Percentiles rank a stretch among this genome's conserved stretches.
Evolutionary conservation across 2,329 filamentous ascomycete species (phyloP).

Genomic region (Fusarium fracticaudum): DNA sequence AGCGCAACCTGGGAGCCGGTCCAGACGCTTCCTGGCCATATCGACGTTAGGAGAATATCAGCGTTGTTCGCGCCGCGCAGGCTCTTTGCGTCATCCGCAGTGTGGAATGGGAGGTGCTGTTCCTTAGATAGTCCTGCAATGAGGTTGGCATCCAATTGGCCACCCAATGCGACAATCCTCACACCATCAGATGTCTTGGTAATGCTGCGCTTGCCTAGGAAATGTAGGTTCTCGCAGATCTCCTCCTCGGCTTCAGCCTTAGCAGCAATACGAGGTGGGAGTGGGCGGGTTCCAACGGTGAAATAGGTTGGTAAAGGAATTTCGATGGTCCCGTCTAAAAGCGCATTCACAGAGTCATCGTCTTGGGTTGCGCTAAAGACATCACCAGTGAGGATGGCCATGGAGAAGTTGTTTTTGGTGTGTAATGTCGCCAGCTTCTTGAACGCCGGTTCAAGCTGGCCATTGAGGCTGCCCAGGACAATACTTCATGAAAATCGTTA

Average conservation of each 20-base stretch:
- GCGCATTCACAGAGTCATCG: conserved; percentile 65
- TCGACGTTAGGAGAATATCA: conserved; percentile 86
- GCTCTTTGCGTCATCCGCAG: conserved; percentile 77
- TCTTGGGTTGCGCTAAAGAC: conserved; percentile 75
- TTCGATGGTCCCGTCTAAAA: conserved; percentile 77
- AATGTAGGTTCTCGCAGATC: conserved; percentile 91
- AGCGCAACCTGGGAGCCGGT: conserved; percentile 72
- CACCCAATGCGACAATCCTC: conserved; percentile 87
- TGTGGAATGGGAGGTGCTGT: conserved; percentile 81
- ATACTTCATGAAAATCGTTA: conserved; percentile 60
- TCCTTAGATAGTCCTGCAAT: conserved; percentile 73
- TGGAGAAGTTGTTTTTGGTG: conserved; percentile 85
- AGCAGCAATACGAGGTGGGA: conserved; percentile 76
- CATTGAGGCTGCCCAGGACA: conserved; percentile 85
- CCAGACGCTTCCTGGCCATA: conserved; percentile 83
- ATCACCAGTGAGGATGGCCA: conserved; percentile 86
- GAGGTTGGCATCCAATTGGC: conserved; percentile 70
- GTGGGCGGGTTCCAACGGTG: conserved; percentile 76
- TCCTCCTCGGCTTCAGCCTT: conserved; percentile 78
- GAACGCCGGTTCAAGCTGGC: conserved; percentile 79
- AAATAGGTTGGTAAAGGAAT: conserved; percentile 92
- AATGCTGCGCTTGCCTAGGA: conserved; percentile 84
- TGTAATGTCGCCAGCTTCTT: conserved; percentile 83
- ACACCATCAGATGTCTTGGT: conserved; percentile 92
- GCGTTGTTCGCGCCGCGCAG: conserved; percentile 80